Percentiles rank a stretch among this genome's conserved stretches.
Conservation (phyloP, 176 grass and related monocot species). For the Carex kokanica region DNA sequence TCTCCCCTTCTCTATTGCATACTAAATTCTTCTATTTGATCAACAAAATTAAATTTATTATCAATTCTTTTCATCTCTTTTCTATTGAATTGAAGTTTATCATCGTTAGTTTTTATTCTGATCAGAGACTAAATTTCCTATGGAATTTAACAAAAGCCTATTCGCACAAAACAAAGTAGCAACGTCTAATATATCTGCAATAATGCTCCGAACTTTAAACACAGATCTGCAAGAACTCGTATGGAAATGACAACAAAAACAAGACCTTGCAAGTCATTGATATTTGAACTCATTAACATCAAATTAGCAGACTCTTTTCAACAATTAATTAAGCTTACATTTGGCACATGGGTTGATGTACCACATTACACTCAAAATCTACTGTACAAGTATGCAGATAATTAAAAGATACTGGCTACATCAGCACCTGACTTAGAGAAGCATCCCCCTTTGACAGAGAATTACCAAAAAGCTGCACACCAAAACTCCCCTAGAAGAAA, state of each 20-base stretch:
- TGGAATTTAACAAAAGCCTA: background rate
- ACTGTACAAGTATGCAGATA: conserved; percentile 40
- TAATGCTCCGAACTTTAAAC: background rate
- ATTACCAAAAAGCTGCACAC: conserved; percentile 8
- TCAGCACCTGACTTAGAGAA: conserved; percentile 16
- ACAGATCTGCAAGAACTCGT: background rate
- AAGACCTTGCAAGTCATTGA: background rate
- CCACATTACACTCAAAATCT: conserved; percentile 23
- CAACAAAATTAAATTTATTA: too few species aligned
- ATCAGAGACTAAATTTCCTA: background rate
- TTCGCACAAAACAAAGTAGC: background rate
- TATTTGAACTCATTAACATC: background rate
- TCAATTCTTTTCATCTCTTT: too few species aligned
- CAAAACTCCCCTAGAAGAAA: conserved; percentile 46
- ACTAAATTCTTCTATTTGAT: too few species aligned
- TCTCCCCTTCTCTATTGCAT: too few species aligned
- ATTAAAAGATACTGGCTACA: conserved; percentile 22
- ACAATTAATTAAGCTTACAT: conserved; percentile 31
- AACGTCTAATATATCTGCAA: conserved; percentile 5
- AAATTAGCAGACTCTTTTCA: conserved; percentile 11
- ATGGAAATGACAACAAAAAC: background rate
- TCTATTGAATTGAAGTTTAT: too few species aligned
- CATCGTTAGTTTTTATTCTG: too few species aligned
- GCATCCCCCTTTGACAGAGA: conserved; percentile 10
- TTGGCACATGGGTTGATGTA: background rate